Evolutionary conservation across 1,284 basidiomycete species (phyloP).

Genomic region (Tremellales sp.): DNA sequence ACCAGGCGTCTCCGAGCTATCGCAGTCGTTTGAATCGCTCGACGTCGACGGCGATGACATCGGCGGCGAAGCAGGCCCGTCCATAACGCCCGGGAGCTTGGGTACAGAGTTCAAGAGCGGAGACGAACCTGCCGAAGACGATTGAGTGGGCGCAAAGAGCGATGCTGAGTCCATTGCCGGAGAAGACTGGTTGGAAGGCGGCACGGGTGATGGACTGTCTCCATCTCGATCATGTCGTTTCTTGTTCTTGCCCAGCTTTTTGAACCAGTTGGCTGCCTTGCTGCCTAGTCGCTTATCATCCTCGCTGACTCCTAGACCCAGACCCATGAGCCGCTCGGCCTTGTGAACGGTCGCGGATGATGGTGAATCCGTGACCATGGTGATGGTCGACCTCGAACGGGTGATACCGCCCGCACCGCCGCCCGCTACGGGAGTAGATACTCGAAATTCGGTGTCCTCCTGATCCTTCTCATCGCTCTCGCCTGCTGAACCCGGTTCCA

Average conservation of each 20-base stretch:
- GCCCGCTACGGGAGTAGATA: constrained; percentile 21
- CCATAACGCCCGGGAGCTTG: neutral
- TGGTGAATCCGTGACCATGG: constrained; percentile 45
- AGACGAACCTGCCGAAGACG: constrained; percentile 9
- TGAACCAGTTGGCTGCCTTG: constrained; percentile 46
- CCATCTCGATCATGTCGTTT: constrained; percentile 4
- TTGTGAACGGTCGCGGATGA: constrained; percentile 24
- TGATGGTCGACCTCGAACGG: constrained; percentile 46
- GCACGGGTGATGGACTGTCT: no score
- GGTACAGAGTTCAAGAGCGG: neutral
- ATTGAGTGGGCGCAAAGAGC: no score
- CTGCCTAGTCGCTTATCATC: constrained; percentile 22
- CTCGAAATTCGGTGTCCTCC: no score
- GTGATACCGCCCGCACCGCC: constrained; percentile 19
- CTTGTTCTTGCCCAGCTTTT: constrained; percentile 42
- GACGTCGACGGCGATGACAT: no score
- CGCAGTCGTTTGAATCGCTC: no score
- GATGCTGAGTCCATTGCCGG: no score
- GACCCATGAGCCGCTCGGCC: constrained; percentile 30
- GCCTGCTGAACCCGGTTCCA: constrained; percentile 38
- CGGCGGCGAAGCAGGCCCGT: neutral
- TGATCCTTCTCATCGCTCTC: constrained; percentile 15
- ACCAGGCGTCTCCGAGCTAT: no score
- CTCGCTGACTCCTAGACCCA: constrained; percentile 2
- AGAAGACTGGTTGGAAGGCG: no score